These are phyloP conservation scores for Basipetospora chlamydospora DNA, from an alignment of 2,329 filamentous ascomycete genomes.

Conservation along the genomic window DNA sequence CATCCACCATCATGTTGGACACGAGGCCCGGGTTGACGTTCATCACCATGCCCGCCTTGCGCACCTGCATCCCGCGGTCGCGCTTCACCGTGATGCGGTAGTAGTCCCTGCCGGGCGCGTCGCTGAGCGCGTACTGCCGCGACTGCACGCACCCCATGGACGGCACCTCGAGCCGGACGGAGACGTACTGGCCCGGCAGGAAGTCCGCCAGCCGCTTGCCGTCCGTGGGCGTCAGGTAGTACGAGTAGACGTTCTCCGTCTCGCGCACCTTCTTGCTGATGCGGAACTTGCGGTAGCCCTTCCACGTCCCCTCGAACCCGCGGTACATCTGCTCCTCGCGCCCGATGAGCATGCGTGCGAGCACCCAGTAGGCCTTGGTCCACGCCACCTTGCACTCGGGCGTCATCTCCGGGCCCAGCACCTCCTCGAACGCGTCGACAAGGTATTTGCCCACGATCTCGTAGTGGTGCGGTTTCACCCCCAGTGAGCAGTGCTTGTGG, in stretches of 20 bases:
- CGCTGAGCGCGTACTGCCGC: slow-evolving; percentile 59
- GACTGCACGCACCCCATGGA: slow-evolving; percentile 45
- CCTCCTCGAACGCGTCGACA: slow-evolving; percentile 49
- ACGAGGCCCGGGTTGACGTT: slow-evolving; percentile 46
- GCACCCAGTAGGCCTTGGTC: slow-evolving; percentile 57
- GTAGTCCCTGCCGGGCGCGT: slow-evolving; percentile 43
- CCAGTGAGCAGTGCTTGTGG: slow-evolving; percentile 60
- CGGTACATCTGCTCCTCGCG: slow-evolving; percentile 50
- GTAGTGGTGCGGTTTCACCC: slow-evolving; percentile 55
- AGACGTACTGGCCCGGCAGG: slow-evolving; percentile 60
- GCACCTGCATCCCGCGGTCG: slow-evolving; percentile 37
- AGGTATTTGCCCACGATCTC: slow-evolving; percentile 55
- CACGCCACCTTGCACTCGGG: slow-evolving; percentile 51
- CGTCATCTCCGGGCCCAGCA: slow-evolving; percentile 54
- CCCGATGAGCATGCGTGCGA: slow-evolving; percentile 57
- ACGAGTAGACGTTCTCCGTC: slow-evolving; percentile 53
- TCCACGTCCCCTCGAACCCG: slow-evolving; percentile 42
- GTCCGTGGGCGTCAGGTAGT: slow-evolving; percentile 53
- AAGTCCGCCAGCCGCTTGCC: slow-evolving; percentile 44
- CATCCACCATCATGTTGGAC: slow-evolving; percentile 54
- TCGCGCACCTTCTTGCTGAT: slow-evolving; percentile 52
- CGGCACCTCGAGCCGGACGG: slow-evolving; percentile 43
- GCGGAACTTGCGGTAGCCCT: slow-evolving; percentile 51
- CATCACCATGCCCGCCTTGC: slow-evolving; percentile 26
- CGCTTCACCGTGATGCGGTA: slow-evolving; percentile 61